These are phyloP conservation scores for Mortierella sp. DNA, from an alignment of 371 early-diverging fungal species.

Conservation along the genomic window DNA sequence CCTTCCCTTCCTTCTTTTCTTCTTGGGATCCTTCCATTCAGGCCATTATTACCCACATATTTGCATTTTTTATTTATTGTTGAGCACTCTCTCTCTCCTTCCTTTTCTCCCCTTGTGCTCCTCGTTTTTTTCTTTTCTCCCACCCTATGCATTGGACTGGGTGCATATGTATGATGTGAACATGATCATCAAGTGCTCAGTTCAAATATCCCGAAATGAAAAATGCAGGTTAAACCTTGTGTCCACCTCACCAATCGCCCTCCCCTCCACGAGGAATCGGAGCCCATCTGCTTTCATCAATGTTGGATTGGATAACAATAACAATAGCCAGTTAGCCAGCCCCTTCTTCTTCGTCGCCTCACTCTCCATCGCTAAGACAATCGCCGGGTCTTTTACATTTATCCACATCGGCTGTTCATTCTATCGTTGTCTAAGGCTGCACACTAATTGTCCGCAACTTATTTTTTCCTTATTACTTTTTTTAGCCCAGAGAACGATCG, in stretches of 20 bases:
- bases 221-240: conserved; percentile 3
- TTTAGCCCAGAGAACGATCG: conserved; percentile 53
- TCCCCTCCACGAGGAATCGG: background rate
- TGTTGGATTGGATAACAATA: background rate
- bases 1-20: background rate
- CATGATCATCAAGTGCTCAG: background rate
- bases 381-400: background rate
- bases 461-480: conserved; percentile 1
- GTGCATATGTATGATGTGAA: background rate
- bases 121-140: background rate
- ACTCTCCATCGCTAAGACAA: background rate
- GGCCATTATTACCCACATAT: conserved; percentile 19
- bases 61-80: background rate
- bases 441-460: background rate
- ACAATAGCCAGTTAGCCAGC: no score
- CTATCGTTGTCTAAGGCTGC: background rate
- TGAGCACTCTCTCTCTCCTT: background rate
- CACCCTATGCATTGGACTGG: background rate
- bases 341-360: background rate
- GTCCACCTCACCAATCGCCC: background rate
- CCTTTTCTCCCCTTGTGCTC: background rate
- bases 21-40: conserved; percentile 29
- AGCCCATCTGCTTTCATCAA: background rate
- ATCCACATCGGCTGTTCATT: background rate
- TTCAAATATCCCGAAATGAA: conserved; percentile 2